Base-by-base conservation (phyloP, 768 basidiomycete genomes). In the Dendrothele bispora region DNA sequence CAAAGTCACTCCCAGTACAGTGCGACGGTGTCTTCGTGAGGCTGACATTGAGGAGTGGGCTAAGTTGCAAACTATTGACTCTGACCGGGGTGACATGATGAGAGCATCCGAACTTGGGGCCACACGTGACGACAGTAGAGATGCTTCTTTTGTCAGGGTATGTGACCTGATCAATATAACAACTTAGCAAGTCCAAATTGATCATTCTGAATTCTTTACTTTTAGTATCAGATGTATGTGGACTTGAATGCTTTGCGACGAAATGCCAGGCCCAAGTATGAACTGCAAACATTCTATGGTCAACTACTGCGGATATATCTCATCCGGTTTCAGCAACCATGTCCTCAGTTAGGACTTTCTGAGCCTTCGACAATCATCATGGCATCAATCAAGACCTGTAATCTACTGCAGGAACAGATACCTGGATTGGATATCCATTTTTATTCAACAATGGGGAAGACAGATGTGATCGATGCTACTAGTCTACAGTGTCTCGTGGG, bases 81-180 rank as follows among this genome's bases (percentile, higher is more conserved):
- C 54, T 4, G 54, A 57, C 5, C 64, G 39, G 14, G 69, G 69
- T 4, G 69, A 71, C 46, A 61, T 56, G 0, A 63, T 69, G 35
- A 46, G 49, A 3, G 50, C 61, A 1, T 39, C 46, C 5, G 30
- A 29, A 1, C 35, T 66, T 2, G 53, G 47, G 2, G 43, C 15
- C 3, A n/a, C 28, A 8, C 24, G 42, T 2, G 61, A 64, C 7
- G 64, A 68, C 38, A 18, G 35, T 3, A 50, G 64, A 3, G 66
- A 73, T 58, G 59, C 64, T 2, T 58, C 67, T 11, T 70, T 58
- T 58, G 61, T 71, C 15, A 50, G 65, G 36, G 68, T 72, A 51
- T 22, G 61, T 59, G 7, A 1, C 46, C 21, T 30, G 39, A 39
- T 12, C 21, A 3, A 29, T 35, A 36, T 17, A 27, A 15, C 18